These are phyloP conservation scores for Trichoderma afroharzianum DNA, from an alignment of 2,329 filamentous ascomycete genomes.

Conservation along the genomic window DNA sequence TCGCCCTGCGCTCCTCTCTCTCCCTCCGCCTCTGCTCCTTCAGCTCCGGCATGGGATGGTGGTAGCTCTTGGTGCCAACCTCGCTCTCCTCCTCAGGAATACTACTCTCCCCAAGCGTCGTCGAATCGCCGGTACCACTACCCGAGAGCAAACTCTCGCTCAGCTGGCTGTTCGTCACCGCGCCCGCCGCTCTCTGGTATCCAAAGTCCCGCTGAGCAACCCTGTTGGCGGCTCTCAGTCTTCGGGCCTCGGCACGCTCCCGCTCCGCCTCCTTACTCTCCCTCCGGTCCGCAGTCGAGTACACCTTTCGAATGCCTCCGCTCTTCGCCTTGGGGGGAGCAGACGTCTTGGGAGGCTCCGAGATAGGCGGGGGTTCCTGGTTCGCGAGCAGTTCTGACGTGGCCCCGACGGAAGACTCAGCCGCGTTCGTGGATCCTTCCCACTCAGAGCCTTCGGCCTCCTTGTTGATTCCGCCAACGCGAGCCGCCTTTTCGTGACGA, in stretches of 20 bases:
- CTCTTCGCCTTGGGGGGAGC: constrained; percentile 17
- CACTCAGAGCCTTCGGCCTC: constrained; percentile 74
- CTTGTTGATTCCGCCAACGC: constrained; percentile 86
- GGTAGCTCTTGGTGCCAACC: constrained; percentile 55
- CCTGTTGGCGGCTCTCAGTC: constrained; percentile 52
- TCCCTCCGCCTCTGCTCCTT: constrained; percentile 31
- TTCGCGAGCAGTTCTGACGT: constrained; percentile 57
- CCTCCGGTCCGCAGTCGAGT: constrained; percentile 56
- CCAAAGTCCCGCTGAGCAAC: constrained; percentile 48
- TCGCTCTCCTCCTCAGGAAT: constrained; percentile 36
- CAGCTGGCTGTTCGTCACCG: constrained; percentile 30
- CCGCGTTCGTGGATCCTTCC: constrained; percentile 68
- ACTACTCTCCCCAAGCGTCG: constrained; percentile 3
- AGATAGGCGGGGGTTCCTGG: constrained; percentile 54
- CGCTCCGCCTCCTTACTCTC: constrained; percentile 51
- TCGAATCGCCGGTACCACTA: constrained; percentile 22
- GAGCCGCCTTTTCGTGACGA: constrained; percentile 78
- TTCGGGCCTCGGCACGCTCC: constrained; percentile 53
- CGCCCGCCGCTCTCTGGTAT: constrained; percentile 44
- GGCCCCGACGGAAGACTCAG: constrained; percentile 60
- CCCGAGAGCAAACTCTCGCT: constrained; percentile 32
- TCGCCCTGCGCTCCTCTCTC: constrained; percentile 35
- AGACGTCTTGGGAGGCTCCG: constrained; percentile 46
- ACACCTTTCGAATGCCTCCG: constrained; percentile 59
- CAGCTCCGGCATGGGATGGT: constrained; percentile 53